Evolutionary conservation across 73 alveolate genomes (phyloP), one percentile per base, ranked within the genome.

Genomic region (Paramecium primaurelia): DNA sequence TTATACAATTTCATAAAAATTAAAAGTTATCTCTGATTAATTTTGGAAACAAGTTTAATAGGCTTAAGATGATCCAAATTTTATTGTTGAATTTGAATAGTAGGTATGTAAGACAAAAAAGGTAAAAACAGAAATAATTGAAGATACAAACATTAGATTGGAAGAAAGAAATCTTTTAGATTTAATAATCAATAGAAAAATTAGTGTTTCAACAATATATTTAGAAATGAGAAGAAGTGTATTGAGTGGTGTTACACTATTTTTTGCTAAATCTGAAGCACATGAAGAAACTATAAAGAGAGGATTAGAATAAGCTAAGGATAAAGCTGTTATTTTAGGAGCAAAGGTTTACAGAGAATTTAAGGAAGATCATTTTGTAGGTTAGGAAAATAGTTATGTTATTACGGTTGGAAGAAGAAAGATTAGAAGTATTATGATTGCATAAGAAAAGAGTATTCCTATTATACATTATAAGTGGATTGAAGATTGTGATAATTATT

Each of bases 381-480:
- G 71, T 9, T 8, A 80, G 16, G 36, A 22, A 4, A 75, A 75
- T 18, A 42, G 42, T 22, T 80, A 26, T 26, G 38, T 80, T 1
- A 80, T 80, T 45, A 80, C 91, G 3, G 44, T 32, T 40, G 91
- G 75, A 28, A 80, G 91, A 44, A 42, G 51, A 44, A n/a, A 20
- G 34, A 80, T 80, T 26, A 49, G 58, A 6, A 80, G 91, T 49
- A 80, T 80, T 12, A 18, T 32, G 58, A 42, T 44, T 44, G 91
- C 91, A 2, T 32, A 32, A 22, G 91, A 80, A 8, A 80, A 80
- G 18, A 26, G 6, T 11, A 47, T 80, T 44, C 91, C 91, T 8
- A 42, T 80, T 26, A n/a, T 80, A 22, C 91, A 80, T 49, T 80
- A 80, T 80, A 80, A 80, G 25, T 80, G 91, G 91, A 45, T 80